phyloP scores from a whole-genome alignment of 169 alveolate genomes.

The Condylostoma magnum region DNA sequence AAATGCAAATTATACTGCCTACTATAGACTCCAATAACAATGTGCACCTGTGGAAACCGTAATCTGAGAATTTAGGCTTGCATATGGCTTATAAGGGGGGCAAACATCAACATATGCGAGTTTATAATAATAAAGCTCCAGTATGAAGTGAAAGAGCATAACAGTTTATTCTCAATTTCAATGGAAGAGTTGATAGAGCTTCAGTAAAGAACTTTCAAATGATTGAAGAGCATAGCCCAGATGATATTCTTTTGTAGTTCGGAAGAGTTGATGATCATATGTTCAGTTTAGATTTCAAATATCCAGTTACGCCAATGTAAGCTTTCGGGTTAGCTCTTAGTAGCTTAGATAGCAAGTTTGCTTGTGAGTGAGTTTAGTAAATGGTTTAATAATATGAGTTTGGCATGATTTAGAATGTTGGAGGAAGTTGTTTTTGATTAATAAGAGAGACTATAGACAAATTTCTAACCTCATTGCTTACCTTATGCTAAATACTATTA shows the following conservation, averaged over 20 bases:
- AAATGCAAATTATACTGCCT: conserved; percentile 50
- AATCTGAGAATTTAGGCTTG: background rate
- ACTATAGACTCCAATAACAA: background rate
- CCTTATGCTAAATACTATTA: too few relatives aligned
- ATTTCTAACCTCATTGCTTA: too few relatives aligned
- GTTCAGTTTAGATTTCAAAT: conserved; percentile 61
- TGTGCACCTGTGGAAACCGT: background rate
- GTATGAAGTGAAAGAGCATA: conserved; percentile 65
- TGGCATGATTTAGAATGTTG: too few relatives aligned
- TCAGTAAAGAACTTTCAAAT: conserved; percentile 75
- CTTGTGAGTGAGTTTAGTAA: conserved; percentile 66
- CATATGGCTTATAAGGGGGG: background rate
- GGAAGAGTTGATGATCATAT: conserved; percentile 60
- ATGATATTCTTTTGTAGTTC: conserved; percentile 54
- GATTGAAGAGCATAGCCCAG: conserved; percentile 51
- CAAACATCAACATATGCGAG: background rate
- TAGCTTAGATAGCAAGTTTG: conserved; percentile 67
- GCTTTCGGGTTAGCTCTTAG: conserved; percentile 63
- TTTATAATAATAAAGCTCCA: conserved; percentile 45
- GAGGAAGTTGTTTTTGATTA: too few relatives aligned
- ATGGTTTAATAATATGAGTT: too few relatives aligned
- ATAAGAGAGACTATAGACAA: too few relatives aligned
- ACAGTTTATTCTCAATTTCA: conserved; percentile 68
- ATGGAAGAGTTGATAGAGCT: conserved; percentile 74
- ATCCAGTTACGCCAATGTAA: conserved; percentile 49